Percentiles rank a stretch among this genome's conserved stretches.
phyloP scores from a whole-genome alignment of 768 basidiomycete genomes.

The Pisolithus microcarpus region DNA sequence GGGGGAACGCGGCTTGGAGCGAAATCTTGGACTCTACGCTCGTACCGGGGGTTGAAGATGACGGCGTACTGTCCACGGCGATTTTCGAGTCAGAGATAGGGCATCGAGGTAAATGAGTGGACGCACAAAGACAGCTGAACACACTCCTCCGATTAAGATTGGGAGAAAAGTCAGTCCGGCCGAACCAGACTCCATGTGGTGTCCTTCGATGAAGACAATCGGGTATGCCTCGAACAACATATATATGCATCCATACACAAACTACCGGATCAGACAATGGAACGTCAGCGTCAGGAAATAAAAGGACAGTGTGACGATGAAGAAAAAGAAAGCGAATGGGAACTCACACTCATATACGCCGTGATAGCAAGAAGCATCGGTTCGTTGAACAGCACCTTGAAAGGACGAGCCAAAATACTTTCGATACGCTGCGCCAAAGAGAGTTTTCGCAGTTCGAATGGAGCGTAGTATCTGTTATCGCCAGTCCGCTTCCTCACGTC shows the following conservation, averaged over 20 bases:
- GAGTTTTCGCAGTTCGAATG: constrained; percentile 38
- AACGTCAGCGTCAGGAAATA: no score
- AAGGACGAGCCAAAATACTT: constrained; percentile 49
- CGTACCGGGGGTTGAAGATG: constrained; percentile 45
- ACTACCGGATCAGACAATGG: constrained; percentile 25
- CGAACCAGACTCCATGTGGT: constrained; percentile 46
- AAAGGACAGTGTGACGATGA: background rate
- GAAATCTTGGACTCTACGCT: constrained; percentile 33
- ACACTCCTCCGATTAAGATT: constrained; percentile 44
- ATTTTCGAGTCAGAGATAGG: background rate
- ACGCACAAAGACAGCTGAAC: constrained; percentile 40
- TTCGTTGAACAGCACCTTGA: constrained; percentile 56
- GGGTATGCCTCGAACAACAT: constrained; percentile 58
- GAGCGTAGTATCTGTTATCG: constrained; percentile 45
- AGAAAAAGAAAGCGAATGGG: background rate
- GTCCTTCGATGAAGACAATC: constrained; percentile 46
- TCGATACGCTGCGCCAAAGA: constrained; percentile 36
- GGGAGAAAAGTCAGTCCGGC: constrained; percentile 58
- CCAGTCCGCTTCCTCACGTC: constrained; percentile 45
- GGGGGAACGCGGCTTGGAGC: constrained; percentile 52
- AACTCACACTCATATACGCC: constrained; percentile 51
- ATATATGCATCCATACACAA: constrained; percentile 58
- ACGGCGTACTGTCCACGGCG: constrained; percentile 34
- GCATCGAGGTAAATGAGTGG: background rate
- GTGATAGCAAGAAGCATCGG: constrained; percentile 61